Conservation (phyloP, 1,139 yeast species). For the Pichia sp. region DNA sequence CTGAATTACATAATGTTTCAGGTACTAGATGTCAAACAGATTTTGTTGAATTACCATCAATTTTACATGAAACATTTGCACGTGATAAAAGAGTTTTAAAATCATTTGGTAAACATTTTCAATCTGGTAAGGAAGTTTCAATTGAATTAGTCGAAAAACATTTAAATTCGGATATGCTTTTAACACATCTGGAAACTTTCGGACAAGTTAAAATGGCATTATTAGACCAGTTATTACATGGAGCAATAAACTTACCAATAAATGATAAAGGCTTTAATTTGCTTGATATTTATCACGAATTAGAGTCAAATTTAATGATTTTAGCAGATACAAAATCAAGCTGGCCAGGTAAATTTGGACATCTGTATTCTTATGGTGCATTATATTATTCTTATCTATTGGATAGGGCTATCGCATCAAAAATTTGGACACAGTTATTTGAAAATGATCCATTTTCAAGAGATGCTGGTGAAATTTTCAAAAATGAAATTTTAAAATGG, state of each 20-base stretch:
- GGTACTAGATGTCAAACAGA: constrained; percentile 97
- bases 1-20: constrained; percentile 81
- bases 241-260: constrained; percentile 34
- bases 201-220: constrained; percentile 88
- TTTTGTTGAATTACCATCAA: constrained; percentile 93
- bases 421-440: constrained; percentile 75
- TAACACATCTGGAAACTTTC: constrained; percentile 69
- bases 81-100: constrained; percentile 70
- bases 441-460: constrained; percentile 61
- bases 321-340: constrained; percentile 61
- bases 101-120: constrained; percentile 67
- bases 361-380: constrained; percentile 88
- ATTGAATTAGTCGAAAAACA: constrained; percentile 41
- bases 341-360: constrained; percentile 96
- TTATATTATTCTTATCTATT: constrained; percentile 87
- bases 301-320: constrained; percentile 51
- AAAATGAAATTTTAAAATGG: constrained; percentile 70
- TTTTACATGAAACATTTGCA: constrained; percentile 89
- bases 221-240: constrained; percentile 76
- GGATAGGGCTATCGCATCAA: constrained; percentile 89
- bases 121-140: constrained; percentile 60
- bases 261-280: constrained; percentile 39
- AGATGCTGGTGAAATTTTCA: constrained; percentile 69
- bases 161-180: constrained; percentile 45
- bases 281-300: constrained; percentile 53